Conservation (phyloP, 495 filamentous ascomycete genomes). For the Tuber aestivum region DNA sequence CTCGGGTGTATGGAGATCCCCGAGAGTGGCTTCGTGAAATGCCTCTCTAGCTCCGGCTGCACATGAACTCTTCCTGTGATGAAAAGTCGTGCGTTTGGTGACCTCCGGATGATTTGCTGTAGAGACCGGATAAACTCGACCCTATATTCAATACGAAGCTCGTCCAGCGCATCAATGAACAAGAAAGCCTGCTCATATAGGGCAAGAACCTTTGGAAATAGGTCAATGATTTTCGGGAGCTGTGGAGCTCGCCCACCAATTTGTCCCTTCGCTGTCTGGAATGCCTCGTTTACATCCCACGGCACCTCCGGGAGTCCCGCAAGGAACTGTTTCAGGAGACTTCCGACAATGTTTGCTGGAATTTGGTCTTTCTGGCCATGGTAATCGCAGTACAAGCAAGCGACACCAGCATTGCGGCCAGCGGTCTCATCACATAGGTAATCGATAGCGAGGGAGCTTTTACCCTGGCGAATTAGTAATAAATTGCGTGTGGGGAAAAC, state of each 20-base stretch:
- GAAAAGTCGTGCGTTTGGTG: conserved; percentile 9
- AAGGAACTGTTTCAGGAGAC: neutral
- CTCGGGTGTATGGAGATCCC: neutral
- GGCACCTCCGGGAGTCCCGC: neutral
- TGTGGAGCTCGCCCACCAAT: neutral
- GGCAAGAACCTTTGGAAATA: neutral
- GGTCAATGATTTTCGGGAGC: neutral
- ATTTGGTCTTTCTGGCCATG: neutral
- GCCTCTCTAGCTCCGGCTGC: conserved; percentile 4
- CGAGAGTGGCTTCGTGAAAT: neutral
- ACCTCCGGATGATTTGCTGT: neutral
- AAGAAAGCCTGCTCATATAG: conserved; percentile 6
- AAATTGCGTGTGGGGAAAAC: neutral
- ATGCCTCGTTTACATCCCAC: neutral
- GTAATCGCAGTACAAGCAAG: neutral
- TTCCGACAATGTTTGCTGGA: neutral
- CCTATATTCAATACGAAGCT: conserved; percentile 13
- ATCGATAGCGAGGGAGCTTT: neutral
- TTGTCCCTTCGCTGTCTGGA: neutral
- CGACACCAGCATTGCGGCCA: neutral
- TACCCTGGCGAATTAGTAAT: neutral
- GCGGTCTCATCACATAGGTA: neutral
- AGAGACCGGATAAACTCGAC: conserved; percentile 8
- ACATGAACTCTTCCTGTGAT: conserved; percentile 18
- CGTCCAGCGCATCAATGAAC: no score